Evolutionary conservation across 768 basidiomycete genomes (phyloP).

Genomic region (Cyathus striatus): DNA sequence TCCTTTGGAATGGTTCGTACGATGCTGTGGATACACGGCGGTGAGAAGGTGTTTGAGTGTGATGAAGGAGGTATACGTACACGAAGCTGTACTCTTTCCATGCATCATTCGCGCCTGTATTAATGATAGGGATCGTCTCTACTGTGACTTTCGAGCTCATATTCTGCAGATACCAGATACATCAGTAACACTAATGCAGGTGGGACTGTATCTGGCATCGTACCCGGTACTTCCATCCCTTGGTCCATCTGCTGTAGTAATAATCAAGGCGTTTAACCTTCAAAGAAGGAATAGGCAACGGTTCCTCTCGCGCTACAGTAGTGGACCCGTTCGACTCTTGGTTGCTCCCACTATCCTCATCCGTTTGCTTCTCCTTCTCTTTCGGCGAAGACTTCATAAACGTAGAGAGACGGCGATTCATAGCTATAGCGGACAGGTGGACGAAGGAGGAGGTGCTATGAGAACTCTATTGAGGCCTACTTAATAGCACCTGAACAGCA

Average conservation of each 20-base stretch:
- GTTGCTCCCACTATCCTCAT: too few species aligned
- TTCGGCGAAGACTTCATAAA: too few species aligned
- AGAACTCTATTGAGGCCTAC: too few species aligned
- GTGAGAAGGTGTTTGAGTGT: not conserved
- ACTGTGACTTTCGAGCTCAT: conserved; percentile 48
- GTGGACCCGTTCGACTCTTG: conserved; percentile 26
- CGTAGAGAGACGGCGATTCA: too few species aligned
- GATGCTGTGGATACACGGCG: conserved; percentile 25
- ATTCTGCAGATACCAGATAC: conserved; percentile 26
- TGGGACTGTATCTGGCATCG: not conserved
- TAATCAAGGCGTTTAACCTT: conserved; percentile 60
- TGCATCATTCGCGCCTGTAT: conserved; percentile 37
- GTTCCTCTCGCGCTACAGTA: conserved; percentile 28
- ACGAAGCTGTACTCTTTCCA: conserved; percentile 58
- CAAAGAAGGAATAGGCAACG: conserved; percentile 36
- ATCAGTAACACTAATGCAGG: not conserved
- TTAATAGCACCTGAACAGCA: too few species aligned
- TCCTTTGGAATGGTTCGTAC: conserved; percentile 43
- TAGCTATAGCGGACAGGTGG: too few species aligned
- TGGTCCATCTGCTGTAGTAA: conserved; percentile 54
- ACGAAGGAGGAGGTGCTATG: too few species aligned
- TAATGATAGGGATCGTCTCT: conserved; percentile 37
- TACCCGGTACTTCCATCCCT: conserved; percentile 53
- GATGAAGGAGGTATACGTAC: conserved; percentile 18
- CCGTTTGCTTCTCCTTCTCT: too few species aligned